A percentile compares a stretch with the other conserved stretches of the same genome.
Evolutionary conservation across 768 basidiomycete genomes (phyloP).

Genomic region (Leccinum obscurum): DNA sequence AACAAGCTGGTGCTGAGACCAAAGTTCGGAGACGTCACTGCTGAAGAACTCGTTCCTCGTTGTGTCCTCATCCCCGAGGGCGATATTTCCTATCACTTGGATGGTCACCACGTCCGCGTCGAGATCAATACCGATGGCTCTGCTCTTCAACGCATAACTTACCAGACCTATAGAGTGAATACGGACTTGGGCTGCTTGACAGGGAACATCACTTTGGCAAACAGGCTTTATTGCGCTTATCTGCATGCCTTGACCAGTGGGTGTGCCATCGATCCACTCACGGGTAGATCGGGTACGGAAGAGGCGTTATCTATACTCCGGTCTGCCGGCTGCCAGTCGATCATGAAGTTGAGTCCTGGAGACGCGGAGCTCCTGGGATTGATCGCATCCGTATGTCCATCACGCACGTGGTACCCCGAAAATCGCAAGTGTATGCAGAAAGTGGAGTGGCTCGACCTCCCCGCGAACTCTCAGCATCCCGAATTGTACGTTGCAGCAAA

Average conservation of each 20-base stretch:
- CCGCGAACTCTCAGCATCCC: slow-evolving; percentile 33
- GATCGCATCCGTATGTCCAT: slow-evolving; percentile 38
- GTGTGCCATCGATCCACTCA: slow-evolving; percentile 44
- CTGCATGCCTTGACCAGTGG: slow-evolving; percentile 49
- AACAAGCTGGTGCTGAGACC: slow-evolving; percentile 42
- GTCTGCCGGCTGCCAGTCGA: slow-evolving; percentile 41
- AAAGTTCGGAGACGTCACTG: neutral
- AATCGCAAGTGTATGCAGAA: slow-evolving; percentile 41
- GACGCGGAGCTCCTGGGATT: slow-evolving; percentile 35
- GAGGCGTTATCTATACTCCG: slow-evolving; percentile 42
- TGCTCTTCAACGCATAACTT: slow-evolving; percentile 12
- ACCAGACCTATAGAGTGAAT: slow-evolving; percentile 34
- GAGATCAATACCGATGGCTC: slow-evolving; percentile 5
- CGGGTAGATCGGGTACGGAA: slow-evolving; percentile 42
- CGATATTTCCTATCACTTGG: slow-evolving; percentile 9
- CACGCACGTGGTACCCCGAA: slow-evolving; percentile 38
- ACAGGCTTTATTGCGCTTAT: slow-evolving; percentile 39
- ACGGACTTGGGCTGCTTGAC: slow-evolving; percentile 30
- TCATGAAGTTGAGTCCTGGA: slow-evolving; percentile 34
- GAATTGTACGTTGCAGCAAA: slow-evolving; percentile 24
- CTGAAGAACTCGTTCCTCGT: slow-evolving; percentile 12
- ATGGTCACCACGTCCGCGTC: slow-evolving; percentile 21
- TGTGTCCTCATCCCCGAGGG: slow-evolving; percentile 44
- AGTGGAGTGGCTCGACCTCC: slow-evolving; percentile 32
- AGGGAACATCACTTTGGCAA: slow-evolving; percentile 28